Evolutionary conservation across 2,329 filamentous ascomycete genomes (phyloP).

Genomic region (Trichoderma sp.): DNA sequence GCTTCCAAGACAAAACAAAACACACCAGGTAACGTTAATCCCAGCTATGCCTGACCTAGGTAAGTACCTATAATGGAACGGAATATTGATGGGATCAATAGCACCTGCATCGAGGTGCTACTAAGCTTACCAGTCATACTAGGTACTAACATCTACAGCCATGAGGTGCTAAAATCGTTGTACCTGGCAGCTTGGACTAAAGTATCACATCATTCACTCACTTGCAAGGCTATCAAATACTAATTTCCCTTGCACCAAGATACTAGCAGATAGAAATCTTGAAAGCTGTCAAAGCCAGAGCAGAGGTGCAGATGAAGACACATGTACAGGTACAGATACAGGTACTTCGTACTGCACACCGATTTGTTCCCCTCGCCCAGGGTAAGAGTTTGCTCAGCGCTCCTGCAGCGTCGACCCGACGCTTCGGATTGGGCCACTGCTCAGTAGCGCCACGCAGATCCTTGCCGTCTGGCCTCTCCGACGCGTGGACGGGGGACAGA

Average conservation of each 20-base stretch:
- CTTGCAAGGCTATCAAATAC: neutral
- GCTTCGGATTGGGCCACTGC: conserved; percentile 17
- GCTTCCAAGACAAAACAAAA: neutral
- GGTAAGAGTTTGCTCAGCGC: neutral
- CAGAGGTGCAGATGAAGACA: neutral
- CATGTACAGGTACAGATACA: neutral
- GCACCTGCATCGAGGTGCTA: neutral
- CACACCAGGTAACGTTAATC: neutral
- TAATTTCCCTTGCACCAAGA: too few species aligned
- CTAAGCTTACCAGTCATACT: neutral
- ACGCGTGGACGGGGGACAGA: neutral
- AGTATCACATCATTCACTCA: neutral
- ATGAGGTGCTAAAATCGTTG: neutral
- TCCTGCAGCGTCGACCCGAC: conserved; percentile 16
- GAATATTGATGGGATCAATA: neutral
- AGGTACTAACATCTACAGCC: neutral
- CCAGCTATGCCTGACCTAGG: neutral
- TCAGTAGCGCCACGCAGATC: conserved; percentile 7
- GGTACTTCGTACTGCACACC: neutral
- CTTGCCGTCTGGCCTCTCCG: conserved; percentile 11
- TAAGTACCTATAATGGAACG: neutral
- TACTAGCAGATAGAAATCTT: neutral
- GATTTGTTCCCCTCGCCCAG: neutral
- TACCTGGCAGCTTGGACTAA: neutral
- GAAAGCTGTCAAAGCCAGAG: neutral